Evolutionary conservation across 305 asterid species (phyloP).

Genomic region (Fraxinus nigra): DNA sequence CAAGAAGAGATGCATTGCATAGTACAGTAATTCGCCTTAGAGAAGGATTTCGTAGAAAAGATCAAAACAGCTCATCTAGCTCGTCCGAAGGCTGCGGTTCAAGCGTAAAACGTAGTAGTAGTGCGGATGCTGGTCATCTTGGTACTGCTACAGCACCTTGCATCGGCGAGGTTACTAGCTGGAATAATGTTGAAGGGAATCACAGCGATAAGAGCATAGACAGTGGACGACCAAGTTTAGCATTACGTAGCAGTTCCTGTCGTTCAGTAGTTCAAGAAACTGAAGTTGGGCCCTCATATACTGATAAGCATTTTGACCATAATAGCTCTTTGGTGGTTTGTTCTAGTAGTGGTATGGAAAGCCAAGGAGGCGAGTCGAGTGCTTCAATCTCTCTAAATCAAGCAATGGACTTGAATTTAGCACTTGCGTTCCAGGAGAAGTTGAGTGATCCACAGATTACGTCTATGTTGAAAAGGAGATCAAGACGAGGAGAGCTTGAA

Average conservation of each 20-base stretch:
- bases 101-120: slow-evolving; percentile 94
- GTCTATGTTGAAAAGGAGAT: slow-evolving; percentile 75
- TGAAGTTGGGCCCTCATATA: slow-evolving; percentile 81
- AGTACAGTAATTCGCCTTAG: slow-evolving; percentile 94
- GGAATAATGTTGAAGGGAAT: slow-evolving; percentile 84
- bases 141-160: slow-evolving; percentile 65
- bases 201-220: slow-evolving; percentile 88
- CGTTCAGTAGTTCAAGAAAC: slow-evolving; percentile 86
- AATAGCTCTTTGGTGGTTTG: slow-evolving; percentile 69
- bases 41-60: slow-evolving; percentile 94
- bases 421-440: slow-evolving; percentile 87
- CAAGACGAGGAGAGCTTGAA: slow-evolving; percentile 82
- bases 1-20: slow-evolving; percentile 97
- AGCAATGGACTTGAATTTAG: slow-evolving; percentile 81
- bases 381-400: slow-evolving; percentile 81
- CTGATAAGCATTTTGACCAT: slow-evolving; percentile 67
- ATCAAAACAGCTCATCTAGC: slow-evolving; percentile 87
- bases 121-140: slow-evolving; percentile 97
- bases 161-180: slow-evolving; percentile 67
- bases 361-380: slow-evolving; percentile 90
- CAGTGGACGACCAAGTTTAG: slow-evolving; percentile 94
- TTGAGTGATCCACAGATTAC: slow-evolving; percentile 90
- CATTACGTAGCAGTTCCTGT: slow-evolving; percentile 82
- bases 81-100: slow-evolving; percentile 99
- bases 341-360: slow-evolving; percentile 94